These are phyloP conservation scores for Didymella keratinophila DNA, from an alignment of 2,329 filamentous ascomycete genomes.

Conservation along the genomic window DNA sequence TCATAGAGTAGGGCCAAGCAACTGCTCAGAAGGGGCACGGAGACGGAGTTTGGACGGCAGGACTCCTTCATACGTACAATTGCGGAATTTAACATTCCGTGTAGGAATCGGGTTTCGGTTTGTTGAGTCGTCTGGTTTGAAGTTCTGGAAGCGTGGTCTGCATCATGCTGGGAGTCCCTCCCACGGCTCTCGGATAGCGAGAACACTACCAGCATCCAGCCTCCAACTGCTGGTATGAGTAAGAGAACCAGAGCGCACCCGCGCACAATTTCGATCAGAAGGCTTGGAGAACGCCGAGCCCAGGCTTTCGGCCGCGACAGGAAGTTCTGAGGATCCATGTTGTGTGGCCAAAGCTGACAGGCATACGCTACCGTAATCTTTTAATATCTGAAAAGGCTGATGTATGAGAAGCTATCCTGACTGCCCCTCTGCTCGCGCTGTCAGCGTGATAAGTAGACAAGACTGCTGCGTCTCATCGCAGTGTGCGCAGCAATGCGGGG, in stretches of 20 bases:
- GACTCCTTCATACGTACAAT: too few species aligned
- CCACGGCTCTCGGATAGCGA: background rate
- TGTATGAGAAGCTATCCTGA: background rate
- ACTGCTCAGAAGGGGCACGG: background rate
- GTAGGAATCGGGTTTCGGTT: background rate
- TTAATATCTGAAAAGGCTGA: background rate
- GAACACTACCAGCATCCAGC: background rate
- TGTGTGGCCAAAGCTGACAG: background rate
- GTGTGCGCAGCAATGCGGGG: background rate
- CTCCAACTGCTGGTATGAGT: background rate
- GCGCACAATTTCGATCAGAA: background rate
- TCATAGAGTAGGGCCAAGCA: background rate
- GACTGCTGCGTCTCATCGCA: background rate
- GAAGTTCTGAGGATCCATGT: background rate
- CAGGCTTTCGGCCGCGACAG: background rate
- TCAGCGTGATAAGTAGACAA: background rate
- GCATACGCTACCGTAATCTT: background rate
- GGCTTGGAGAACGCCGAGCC: background rate
- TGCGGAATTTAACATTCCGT: too few species aligned
- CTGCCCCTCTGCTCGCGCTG: background rate
- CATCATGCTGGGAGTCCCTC: background rate
- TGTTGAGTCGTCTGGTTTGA: background rate
- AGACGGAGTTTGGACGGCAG: background rate
- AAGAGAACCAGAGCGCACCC: background rate
- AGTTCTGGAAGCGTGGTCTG: too few species aligned